Percentiles rank a stretch among this genome's conserved stretches.
phyloP scores from a whole-genome alignment of 805 yeast genomes.

The Wickerhamomyces hampshirensis region DNA sequence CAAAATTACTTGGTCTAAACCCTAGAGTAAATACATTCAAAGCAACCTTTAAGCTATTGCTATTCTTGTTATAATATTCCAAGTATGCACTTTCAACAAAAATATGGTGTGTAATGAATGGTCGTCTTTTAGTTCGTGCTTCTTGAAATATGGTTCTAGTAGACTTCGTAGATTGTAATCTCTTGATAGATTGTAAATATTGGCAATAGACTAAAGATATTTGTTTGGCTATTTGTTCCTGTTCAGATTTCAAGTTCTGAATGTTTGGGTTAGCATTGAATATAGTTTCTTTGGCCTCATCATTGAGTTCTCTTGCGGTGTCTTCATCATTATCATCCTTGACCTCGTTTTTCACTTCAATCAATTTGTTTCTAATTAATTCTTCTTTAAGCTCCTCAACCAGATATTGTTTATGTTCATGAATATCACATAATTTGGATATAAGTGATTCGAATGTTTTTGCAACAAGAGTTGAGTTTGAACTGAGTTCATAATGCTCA shows the following conservation, averaged over 20 bases:
- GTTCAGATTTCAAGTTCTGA: slow-evolving; percentile 5
- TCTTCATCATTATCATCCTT: slow-evolving; percentile 15
- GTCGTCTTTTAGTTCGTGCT: slow-evolving; percentile 50
- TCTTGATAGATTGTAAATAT: slow-evolving; percentile 66
- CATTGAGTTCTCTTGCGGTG: not conserved
- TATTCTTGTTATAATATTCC: slow-evolving; percentile 63
- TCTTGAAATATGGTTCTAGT: slow-evolving; percentile 69
- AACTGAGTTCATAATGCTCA: slow-evolving; percentile 61
- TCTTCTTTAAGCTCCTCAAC: slow-evolving; percentile 17
- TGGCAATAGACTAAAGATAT: slow-evolving; percentile 65
- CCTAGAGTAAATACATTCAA: slow-evolving; percentile 76
- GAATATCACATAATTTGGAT: slow-evolving; percentile 36
- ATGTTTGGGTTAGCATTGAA: slow-evolving; percentile 13
- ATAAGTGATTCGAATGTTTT: slow-evolving; percentile 47
- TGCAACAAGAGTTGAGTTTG: slow-evolving; percentile 45
- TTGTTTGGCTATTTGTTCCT: slow-evolving; percentile 25
- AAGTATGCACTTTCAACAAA: slow-evolving; percentile 78
- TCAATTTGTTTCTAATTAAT: slow-evolving; percentile 7
- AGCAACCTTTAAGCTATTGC: slow-evolving; percentile 52
- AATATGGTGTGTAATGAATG: slow-evolving; percentile 67
- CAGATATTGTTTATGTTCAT: slow-evolving; percentile 23
- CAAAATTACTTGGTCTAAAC: slow-evolving; percentile 45
- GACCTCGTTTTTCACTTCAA: slow-evolving; percentile 11
- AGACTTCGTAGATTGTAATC: slow-evolving; percentile 62
- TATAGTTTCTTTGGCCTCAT: slow-evolving; percentile 8